Evolutionary conservation across 106 monocot genomes (phyloP).

Genomic region (Acanthochlamys bracteata): DNA sequence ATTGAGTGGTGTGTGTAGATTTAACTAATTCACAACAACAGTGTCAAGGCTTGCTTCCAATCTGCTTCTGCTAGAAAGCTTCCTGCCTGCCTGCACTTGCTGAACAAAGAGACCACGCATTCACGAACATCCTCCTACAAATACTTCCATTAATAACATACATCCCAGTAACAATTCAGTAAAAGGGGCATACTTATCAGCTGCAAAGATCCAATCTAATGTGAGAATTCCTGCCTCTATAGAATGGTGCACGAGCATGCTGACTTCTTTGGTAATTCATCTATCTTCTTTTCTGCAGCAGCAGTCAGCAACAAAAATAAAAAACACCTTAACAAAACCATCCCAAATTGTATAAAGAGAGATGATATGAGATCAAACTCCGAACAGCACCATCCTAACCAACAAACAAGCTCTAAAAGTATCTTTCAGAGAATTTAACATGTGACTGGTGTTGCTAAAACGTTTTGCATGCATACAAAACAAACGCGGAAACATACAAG

Average conservation of each 20-base stretch:
- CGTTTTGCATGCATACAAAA: too few species aligned
- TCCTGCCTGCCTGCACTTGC: too few species aligned
- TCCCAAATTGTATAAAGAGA: not conserved
- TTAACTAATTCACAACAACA: too few species aligned
- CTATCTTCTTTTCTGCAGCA: conserved; percentile 14
- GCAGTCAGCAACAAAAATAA: not conserved
- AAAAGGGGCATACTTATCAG: not conserved
- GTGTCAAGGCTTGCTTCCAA: too few species aligned
- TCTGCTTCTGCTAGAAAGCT: too few species aligned
- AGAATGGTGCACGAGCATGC: conserved; percentile 13
- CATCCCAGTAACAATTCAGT: too few species aligned
- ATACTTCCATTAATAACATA: too few species aligned
- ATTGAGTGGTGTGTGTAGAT: too few species aligned
- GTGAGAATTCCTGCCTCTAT: not conserved
- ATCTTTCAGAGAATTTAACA: not conserved
- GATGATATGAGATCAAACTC: not conserved
- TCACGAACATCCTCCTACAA: too few species aligned
- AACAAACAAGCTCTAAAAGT: not conserved
- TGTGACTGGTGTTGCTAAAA: not conserved
- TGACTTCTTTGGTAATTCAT: conserved; percentile 15
- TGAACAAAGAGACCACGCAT: too few species aligned
- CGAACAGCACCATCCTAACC: not conserved
- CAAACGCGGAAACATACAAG: too few species aligned
- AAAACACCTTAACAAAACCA: not conserved
- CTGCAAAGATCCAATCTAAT: not conserved